phyloP scores from a whole-genome alignment of 805 yeast species.

The Ogataea ganodermae region DNA sequence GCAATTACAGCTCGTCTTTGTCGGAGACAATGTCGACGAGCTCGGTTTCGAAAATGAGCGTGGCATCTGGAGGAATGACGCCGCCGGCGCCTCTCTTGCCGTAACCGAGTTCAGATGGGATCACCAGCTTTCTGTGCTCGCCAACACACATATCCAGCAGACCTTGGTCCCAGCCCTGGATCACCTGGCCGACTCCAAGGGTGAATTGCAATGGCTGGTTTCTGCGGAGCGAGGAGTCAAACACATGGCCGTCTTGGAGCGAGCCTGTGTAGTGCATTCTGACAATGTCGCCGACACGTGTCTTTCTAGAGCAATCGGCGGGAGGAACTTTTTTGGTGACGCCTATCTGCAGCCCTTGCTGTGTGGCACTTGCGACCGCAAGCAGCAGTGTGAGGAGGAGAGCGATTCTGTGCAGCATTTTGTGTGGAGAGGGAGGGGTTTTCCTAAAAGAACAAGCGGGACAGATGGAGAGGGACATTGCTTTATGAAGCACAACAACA shows the following conservation, averaged over 20 bases:
- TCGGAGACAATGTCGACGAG: conserved; percentile 48
- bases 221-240: conserved; percentile 72
- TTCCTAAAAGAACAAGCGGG: too few relatives aligned
- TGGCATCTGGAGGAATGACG: conserved; percentile 73
- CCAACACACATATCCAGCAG: conserved; percentile 83
- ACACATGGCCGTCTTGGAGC: conserved; percentile 65
- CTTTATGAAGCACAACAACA: too few relatives aligned
- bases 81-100: conserved; percentile 75
- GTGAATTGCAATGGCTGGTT: conserved; percentile 67
- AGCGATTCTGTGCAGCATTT: neutral
- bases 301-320: conserved; percentile 55
- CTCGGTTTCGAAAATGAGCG: conserved; percentile 65
- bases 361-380: neutral
- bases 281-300: conserved; percentile 66
- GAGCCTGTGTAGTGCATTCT: conserved; percentile 80
- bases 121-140: conserved; percentile 74
- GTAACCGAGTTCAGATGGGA: conserved; percentile 79
- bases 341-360: conserved; percentile 35
- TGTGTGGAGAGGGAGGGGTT: too few relatives aligned
- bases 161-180: conserved; percentile 91
- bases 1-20: conserved; percentile 29
- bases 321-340: conserved; percentile 50
- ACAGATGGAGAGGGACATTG: too few relatives aligned
- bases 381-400: neutral
- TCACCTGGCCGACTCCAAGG: conserved; percentile 81